Evolutionary conservation across 768 basidiomycete genomes (phyloP).

Genomic region (Boletus insuetus): DNA sequence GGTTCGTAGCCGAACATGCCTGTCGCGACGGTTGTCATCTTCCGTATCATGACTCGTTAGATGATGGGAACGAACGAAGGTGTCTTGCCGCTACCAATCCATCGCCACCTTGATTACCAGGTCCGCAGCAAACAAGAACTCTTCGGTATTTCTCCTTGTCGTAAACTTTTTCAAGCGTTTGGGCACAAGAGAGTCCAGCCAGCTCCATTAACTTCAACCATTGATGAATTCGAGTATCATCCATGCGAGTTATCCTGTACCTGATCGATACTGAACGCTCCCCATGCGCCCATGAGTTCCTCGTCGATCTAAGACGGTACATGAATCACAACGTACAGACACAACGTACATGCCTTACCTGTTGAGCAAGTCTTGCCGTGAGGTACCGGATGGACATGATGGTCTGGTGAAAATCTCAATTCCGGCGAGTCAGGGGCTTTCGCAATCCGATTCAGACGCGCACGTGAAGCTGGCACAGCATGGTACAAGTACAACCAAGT

Average conservation of each 20-base stretch:
- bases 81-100: constrained; percentile 96
- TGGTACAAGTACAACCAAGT: constrained; percentile 6
- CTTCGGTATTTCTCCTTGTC: constrained; percentile 61
- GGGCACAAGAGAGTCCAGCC: constrained; percentile 92
- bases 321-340: not conserved
- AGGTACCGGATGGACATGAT: constrained; percentile 62
- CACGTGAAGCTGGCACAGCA: not conserved
- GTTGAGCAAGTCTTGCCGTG: constrained; percentile 71
- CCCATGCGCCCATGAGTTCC: constrained; percentile 84
- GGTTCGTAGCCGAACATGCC: constrained; percentile 92
- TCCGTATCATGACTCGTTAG: not conserved
- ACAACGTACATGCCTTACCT: constrained; percentile 40
- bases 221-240: not conserved
- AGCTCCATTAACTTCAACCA: constrained; percentile 84
- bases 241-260: constrained; percentile 34
- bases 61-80: constrained; percentile 53
- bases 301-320: constrained; percentile 73
- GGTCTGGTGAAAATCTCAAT: not conserved
- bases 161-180: constrained; percentile 79
- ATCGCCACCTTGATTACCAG: constrained; percentile 97
- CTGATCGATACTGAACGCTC: constrained; percentile 95
- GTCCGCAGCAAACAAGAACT: constrained; percentile 95
- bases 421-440: not conserved
- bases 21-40: constrained; percentile 28
- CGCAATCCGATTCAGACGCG: not conserved